Conservation (phyloP, 1,139 yeast species). For the Yamadazyma sp. region DNA sequence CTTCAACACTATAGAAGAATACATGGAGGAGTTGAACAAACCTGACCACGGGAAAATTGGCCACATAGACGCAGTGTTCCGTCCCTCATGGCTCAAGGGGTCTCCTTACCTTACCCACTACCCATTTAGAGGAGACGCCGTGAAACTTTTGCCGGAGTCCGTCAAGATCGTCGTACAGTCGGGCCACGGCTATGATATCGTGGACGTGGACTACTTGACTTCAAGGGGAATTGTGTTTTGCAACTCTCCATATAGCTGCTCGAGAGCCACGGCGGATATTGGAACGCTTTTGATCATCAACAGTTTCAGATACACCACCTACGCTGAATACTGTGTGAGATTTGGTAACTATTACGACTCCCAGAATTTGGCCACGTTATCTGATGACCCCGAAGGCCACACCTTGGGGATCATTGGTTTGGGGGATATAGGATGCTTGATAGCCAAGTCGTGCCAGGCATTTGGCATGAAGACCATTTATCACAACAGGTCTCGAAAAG, state of each 20-base stretch:
- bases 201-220: constrained; percentile 31
- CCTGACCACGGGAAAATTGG: constrained; percentile 31
- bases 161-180: constrained; percentile 24
- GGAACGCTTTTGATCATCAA: constrained; percentile 28
- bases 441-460: constrained; percentile 30
- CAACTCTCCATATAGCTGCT: constrained; percentile 34
- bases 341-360: constrained; percentile 28
- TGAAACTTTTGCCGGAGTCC: constrained; percentile 27
- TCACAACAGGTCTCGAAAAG: constrained; percentile 26
- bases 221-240: constrained; percentile 30
- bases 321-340: constrained; percentile 34
- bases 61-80: constrained; percentile 30
- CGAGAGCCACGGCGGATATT: constrained; percentile 38
- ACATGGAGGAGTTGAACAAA: constrained; percentile 28
- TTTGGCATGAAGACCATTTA: constrained; percentile 35
- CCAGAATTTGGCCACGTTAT: constrained; percentile 20
- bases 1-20: constrained; percentile 28
- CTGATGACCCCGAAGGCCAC: constrained; percentile 32
- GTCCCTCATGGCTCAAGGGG: constrained; percentile 36
- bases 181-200: constrained; percentile 41
- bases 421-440: constrained; percentile 35
- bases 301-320: constrained; percentile 28
- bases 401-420: constrained; percentile 36
- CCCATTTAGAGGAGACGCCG: constrained; percentile 29
- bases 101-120: constrained; percentile 32